phyloP scores from a whole-genome alignment of 139 green algal species.

The Diplosphaera chodatii region DNA sequence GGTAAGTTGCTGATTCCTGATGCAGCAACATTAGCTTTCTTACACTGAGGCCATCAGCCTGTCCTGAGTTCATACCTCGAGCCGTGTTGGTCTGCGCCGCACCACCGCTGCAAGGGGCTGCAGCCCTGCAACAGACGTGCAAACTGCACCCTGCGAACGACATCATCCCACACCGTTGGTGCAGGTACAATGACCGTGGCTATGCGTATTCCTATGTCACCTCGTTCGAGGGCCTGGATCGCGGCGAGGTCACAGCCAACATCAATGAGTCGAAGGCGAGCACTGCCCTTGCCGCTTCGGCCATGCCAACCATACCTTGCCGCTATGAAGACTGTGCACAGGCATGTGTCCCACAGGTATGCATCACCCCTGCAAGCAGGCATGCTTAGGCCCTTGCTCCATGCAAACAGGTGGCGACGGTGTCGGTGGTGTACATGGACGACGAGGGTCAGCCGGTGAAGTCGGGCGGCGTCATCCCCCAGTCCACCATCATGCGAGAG shows the following conservation, averaged over 20 bases:
- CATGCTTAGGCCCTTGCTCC: neutral
- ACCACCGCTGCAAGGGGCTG: too few relatives aligned
- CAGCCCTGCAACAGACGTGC: too few relatives aligned
- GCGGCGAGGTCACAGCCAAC: constrained; percentile 52
- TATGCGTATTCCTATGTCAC: constrained; percentile 53
- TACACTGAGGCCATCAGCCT: neutral
- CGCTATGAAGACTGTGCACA: too few relatives aligned
- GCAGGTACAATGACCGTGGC: constrained; percentile 62
- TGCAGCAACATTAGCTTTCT: neutral
- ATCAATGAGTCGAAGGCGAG: constrained; percentile 49
- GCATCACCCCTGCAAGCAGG: too few relatives aligned
- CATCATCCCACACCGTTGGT: neutral
- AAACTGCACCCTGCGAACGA: too few relatives aligned
- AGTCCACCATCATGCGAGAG: constrained; percentile 45
- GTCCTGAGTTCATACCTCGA: too few relatives aligned
- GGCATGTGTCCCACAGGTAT: too few relatives aligned
- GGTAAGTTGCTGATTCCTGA: constrained; percentile 2
- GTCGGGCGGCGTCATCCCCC: constrained; percentile 22
- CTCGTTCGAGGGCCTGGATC: constrained; percentile 72
- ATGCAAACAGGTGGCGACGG: constrained; percentile 1
- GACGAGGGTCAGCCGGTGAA: constrained; percentile 43
- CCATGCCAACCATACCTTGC: too few relatives aligned
- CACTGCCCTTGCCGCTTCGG: too few relatives aligned
- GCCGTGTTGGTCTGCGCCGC: neutral
- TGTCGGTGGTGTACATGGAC: constrained; percentile 48